Base-by-base conservation (phyloP, 2,329 filamentous ascomycete species). In the Didymella pinodella region DNA sequence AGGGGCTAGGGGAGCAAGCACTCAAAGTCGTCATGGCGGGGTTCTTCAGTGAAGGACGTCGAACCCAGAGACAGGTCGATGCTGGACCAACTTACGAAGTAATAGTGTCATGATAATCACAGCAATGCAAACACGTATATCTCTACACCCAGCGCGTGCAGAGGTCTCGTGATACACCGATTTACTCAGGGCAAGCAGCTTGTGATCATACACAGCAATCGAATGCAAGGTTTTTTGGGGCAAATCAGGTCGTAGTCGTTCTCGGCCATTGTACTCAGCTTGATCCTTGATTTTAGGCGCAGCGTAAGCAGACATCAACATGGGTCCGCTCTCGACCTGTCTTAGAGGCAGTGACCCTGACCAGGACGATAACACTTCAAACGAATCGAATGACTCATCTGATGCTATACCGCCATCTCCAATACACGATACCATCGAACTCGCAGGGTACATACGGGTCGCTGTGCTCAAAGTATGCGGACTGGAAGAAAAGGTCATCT, bases 1-100 rank as follows among this genome's bases (percentile, higher is more conserved):
- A n/a, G 18, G 31, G 2, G 26, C 2, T 5, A 28, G 20, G 41
- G 20, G 14, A 22, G n/a, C 10, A 45, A 34, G 41, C 41, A 38
- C 40, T 29, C 6, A 26, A 40, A 28, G 56, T 59, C 54, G 22
- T 54, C 40, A 59, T 59, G 56, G 56, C 56, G 56, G 56, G 56
- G 56, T 57, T 59, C 49, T 49, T 29, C 28, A 16, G 2, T 18
- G 12, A 41, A 57, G 50, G 56, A 59, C 50, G 56, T 59, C 56
- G 55, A 58, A 31, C 55, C 55, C 55, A 58, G 55, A 46, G 55
- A 49, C 55, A 25, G 18, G 52, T 49, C 31, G 26, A 41, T 40
- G 53, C 53, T 49, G 53, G 18, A 49, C 29, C 28, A 34, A 28
- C 16, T 44, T 12, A 44, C 25, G 7, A 51, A 43, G 8, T 7